Conservation (phyloP, 1,284 basidiomycete genomes). For the Trametes versicolor region DNA sequence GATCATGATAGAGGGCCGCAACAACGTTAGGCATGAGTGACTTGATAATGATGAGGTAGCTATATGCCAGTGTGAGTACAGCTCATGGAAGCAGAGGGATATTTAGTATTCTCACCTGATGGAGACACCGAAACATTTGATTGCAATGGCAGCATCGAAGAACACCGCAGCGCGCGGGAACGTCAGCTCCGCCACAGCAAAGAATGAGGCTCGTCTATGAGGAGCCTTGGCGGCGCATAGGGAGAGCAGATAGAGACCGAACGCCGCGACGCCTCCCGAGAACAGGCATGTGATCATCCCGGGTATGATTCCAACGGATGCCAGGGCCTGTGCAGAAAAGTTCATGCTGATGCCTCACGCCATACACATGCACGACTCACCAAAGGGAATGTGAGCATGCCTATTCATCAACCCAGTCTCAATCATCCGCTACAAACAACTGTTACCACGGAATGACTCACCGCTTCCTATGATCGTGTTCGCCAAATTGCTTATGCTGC, state of each 20-base stretch:
- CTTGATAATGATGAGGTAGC: constrained; percentile 95
- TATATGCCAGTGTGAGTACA: constrained; percentile 41
- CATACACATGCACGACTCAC: constrained; percentile 45
- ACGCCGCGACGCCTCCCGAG: constrained; percentile 82
- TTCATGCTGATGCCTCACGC: constrained; percentile 5
- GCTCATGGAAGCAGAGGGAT: too few species aligned
- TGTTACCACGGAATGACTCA: constrained; percentile 47
- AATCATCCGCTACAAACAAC: constrained; percentile 19
- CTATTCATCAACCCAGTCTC: constrained; percentile 46
- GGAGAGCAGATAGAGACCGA: constrained; percentile 92
- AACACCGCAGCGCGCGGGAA: constrained; percentile 87
- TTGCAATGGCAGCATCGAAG: constrained; percentile 94
- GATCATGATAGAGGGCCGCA: constrained; percentile 80
- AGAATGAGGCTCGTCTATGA: constrained; percentile 87
- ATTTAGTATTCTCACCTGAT: constrained; percentile 68
- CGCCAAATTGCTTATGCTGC: constrained; percentile 79
- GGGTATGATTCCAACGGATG: constrained; percentile 86
- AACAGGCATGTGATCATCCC: constrained; percentile 91
- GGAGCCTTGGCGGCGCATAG: constrained; percentile 85
- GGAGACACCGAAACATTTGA: constrained; percentile 97
- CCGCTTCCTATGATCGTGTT: constrained; percentile 93
- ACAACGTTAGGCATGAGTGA: constrained; percentile 96
- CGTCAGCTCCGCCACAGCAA: constrained; percentile 85
- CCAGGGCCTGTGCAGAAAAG: constrained; percentile 69
- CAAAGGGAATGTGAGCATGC: constrained; percentile 87